Conservation (phyloP, 2,329 filamentous ascomycete genomes). For the Alternaria panax region DNA sequence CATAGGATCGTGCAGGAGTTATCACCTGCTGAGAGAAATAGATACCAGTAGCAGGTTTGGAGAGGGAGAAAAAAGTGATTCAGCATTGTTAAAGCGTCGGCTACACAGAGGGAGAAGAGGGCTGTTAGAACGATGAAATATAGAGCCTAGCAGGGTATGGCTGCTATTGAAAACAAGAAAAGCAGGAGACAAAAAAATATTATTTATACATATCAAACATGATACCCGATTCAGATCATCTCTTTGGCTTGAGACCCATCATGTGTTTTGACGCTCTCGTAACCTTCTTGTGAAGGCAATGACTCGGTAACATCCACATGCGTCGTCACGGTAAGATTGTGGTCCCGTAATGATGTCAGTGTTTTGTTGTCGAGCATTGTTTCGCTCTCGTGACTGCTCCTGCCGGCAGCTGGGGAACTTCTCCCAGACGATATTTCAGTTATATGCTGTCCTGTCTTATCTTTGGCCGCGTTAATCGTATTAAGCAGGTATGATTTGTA, state of each 20-base stretch:
- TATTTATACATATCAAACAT: not conserved
- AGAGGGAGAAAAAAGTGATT: not conserved
- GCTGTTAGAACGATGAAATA: not conserved
- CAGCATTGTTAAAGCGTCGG: not conserved
- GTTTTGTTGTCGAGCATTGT: conserved; percentile 1
- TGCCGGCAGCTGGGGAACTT: conserved; percentile 4
- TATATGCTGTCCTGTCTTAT: not conserved
- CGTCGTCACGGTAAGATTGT: conserved; percentile 19
- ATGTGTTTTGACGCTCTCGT: not conserved
- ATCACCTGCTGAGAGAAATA: not conserved
- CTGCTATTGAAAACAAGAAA: not conserved
- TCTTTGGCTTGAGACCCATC: conserved; percentile 1
- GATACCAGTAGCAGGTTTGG: not conserved
- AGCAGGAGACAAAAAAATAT: not conserved
- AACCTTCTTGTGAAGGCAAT: not conserved
- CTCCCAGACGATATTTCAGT: conserved; percentile 7
- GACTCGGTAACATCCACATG: conserved; percentile 22
- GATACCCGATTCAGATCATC: not conserved
- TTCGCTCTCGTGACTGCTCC: conserved; percentile 12
- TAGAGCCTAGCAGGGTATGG: not conserved
- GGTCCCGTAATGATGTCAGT: not conserved
- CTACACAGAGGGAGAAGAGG: not conserved
- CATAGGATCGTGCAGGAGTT: not conserved
- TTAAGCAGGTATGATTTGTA: conserved; percentile 20
- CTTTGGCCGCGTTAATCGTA: conserved; percentile 12